A percentile compares a stretch with the other conserved stretches of the same genome.
Conservation (phyloP, 2,329 filamentous ascomycete species). For the Dothiorella sarmentorum region DNA sequence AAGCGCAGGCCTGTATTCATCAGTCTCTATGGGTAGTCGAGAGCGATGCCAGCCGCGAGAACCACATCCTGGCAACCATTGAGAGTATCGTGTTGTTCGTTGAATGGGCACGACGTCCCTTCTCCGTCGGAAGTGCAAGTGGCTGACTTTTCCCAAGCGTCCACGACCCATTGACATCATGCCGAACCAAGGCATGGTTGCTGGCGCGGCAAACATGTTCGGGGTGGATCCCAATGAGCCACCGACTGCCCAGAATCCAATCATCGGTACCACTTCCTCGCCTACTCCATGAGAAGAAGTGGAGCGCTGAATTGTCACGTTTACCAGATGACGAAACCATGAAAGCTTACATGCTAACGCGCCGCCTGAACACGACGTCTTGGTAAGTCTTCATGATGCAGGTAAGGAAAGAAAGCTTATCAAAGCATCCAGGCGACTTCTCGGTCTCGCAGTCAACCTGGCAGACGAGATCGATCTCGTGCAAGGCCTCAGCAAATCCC, state of each 20-base stretch:
- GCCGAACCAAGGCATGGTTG: neutral
- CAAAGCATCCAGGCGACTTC: neutral
- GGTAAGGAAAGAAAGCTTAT: neutral
- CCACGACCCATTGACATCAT: conserved; percentile 1
- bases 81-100: neutral
- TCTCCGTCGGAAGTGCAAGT: no score
- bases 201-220: neutral
- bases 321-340: neutral
- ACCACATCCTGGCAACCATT: neutral
- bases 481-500: neutral
- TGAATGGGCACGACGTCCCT: neutral
- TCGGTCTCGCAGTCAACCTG: neutral
- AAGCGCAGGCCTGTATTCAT: neutral
- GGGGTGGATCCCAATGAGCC: neutral
- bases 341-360: neutral
- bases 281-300: no score
- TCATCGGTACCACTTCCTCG: neutral
- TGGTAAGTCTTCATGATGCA: neutral
- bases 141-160: neutral
- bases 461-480: neutral
- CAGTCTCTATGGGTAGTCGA: neutral
- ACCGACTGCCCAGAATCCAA: neutral
- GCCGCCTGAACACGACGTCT: neutral
- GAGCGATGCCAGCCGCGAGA: neutral
- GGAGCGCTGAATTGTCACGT: neutral